Percentiles rank a stretch among this genome's conserved stretches.
Conservation (phyloP, 257 asterid species). For the Lantana camara region DNA sequence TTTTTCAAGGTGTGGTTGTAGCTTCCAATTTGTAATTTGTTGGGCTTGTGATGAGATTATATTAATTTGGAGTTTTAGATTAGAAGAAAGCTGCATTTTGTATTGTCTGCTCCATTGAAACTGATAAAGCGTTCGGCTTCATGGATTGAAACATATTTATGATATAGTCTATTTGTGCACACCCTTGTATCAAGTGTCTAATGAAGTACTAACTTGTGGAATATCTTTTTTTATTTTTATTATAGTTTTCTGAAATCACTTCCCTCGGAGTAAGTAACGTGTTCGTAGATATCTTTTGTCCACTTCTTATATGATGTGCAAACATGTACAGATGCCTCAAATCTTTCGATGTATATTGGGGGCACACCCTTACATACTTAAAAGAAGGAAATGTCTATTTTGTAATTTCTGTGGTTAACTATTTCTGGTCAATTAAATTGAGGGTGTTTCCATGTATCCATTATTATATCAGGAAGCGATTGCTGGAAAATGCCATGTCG, state of each 20-base stretch:
- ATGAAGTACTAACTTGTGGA: too few relatives aligned
- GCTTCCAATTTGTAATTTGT: background rate
- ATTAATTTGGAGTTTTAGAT: background rate
- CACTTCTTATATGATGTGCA: background rate
- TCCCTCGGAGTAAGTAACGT: background rate
- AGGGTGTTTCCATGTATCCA: slow-evolving; percentile 18
- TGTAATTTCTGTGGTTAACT: background rate
- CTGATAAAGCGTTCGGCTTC: background rate
- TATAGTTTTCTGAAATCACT: background rate
- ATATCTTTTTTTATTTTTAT: too few relatives aligned
- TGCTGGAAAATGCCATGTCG: slow-evolving; percentile 86
- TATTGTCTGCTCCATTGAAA: background rate
- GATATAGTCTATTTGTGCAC: background rate
- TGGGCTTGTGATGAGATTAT: background rate
- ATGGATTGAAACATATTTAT: background rate
- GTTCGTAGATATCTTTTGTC: background rate
- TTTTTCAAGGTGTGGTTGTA: background rate
- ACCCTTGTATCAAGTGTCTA: background rate
- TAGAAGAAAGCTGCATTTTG: background rate
- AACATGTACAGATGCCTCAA: background rate
- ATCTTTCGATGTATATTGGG: slow-evolving; percentile 2
- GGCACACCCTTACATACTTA: background rate
- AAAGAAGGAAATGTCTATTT: background rate
- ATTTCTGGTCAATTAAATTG: slow-evolving; percentile 6
- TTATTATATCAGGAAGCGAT: slow-evolving; percentile 69